Evolutionary conservation across 2,329 filamentous ascomycete genomes (phyloP).

Genomic region (Volutella citrinella): DNA sequence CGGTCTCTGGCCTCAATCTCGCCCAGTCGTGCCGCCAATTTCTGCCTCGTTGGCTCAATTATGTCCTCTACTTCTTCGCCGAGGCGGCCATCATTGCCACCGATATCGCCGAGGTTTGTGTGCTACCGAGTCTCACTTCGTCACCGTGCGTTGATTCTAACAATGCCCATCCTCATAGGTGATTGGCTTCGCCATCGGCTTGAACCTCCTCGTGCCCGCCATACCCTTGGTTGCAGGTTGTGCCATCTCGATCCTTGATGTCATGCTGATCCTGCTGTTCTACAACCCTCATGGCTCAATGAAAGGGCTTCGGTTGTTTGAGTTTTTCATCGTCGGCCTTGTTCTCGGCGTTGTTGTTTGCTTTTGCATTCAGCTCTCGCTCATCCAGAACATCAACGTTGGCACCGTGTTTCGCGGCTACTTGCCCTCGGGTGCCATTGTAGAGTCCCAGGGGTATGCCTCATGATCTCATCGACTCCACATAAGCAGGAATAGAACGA

Average conservation of each 20-base stretch:
- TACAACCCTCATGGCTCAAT: constrained; percentile 60
- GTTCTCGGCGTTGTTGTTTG: constrained; percentile 68
- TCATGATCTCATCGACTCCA: constrained; percentile 20
- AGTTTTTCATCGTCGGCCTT: constrained; percentile 59
- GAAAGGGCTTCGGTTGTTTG: constrained; percentile 59
- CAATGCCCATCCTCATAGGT: constrained; percentile 37
- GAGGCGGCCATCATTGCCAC: constrained; percentile 70
- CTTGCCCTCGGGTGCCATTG: constrained; percentile 56
- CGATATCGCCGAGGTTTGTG: constrained; percentile 58
- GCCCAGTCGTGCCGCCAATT: constrained; percentile 64
- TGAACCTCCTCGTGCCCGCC: constrained; percentile 62
- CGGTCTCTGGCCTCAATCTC: constrained; percentile 65
- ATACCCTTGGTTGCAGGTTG: constrained; percentile 67
- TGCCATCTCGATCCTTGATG: constrained; percentile 65
- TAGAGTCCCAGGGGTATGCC: constrained; percentile 52
- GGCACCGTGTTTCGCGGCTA: constrained; percentile 64
- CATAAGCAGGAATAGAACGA: too few relatives aligned
- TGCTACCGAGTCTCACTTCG: background rate
- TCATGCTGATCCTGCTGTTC: constrained; percentile 65
- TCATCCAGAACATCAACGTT: constrained; percentile 53
- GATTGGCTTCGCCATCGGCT: constrained; percentile 67
- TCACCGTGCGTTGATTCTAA: background rate
- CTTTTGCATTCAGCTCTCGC: constrained; percentile 66
- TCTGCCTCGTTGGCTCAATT: constrained; percentile 63
- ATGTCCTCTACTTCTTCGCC: constrained; percentile 58